phyloP scores from a whole-genome alignment of 352 stramenopile genomes.

The Globisporangium alternatum region DNA sequence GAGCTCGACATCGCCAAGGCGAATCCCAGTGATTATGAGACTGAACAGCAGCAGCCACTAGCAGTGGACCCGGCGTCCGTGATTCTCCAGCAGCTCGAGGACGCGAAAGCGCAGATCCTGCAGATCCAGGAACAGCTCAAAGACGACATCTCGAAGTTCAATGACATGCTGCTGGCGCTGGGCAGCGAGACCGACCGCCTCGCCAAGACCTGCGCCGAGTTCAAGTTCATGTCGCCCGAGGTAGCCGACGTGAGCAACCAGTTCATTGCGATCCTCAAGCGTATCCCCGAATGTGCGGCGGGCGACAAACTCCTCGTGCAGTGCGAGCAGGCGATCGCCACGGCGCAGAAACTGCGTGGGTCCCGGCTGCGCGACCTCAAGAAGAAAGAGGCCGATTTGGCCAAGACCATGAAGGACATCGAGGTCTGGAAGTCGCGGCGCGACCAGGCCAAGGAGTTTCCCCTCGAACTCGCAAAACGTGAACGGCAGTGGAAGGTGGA shows the following conservation, averaged over 20 bases:
- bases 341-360: conserved; percentile 40
- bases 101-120: conserved; percentile 37
- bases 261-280: conserved; percentile 26
- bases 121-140: conserved; percentile 47
- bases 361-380: conserved; percentile 51
- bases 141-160: conserved; percentile 36
- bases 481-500: conserved; percentile 44
- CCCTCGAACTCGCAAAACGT: conserved; percentile 43
- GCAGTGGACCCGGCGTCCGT: not conserved
- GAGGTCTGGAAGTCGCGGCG: conserved; percentile 65
- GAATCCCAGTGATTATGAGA: not conserved
- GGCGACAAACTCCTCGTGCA: conserved; percentile 34
- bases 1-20: conserved; percentile 41
- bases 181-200: conserved; percentile 46
- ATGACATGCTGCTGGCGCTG: conserved; percentile 49
- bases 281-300: conserved; percentile 44
- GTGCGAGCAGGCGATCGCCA: conserved; percentile 43
- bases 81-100: conserved; percentile 27
- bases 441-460: conserved; percentile 58
- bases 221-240: conserved; percentile 33
- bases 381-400: conserved; percentile 51
- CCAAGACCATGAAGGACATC: conserved; percentile 48
- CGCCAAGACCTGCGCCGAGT: conserved; percentile 24
- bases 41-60: no score
- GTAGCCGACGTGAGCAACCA: conserved; percentile 20